Evolutionary conservation across 2,329 filamentous ascomycete species (phyloP).

Genomic region (Sphaceloma murrayae): DNA sequence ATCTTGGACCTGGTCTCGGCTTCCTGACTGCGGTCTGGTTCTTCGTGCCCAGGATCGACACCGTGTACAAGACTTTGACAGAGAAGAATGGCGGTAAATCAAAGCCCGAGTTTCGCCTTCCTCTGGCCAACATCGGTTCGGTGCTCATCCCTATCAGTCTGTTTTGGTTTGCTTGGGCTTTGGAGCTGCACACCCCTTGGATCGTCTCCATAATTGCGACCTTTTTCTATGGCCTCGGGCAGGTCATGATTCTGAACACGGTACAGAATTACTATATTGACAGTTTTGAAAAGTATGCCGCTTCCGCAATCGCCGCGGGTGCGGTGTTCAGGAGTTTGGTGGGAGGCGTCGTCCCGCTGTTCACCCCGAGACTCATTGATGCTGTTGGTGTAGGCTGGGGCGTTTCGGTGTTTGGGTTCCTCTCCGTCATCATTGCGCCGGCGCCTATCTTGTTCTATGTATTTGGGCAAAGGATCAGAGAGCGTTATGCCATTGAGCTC

Average conservation of each 20-base stretch:
- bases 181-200: slow-evolving; percentile 36
- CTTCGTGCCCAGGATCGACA: slow-evolving; percentile 40
- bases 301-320: slow-evolving; percentile 42
- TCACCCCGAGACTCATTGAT: slow-evolving; percentile 37
- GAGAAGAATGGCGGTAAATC: slow-evolving; percentile 33
- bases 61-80: slow-evolving; percentile 38
- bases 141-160: slow-evolving; percentile 36
- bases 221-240: slow-evolving; percentile 44
- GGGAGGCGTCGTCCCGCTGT: slow-evolving; percentile 39
- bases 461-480: slow-evolving; percentile 39
- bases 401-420: slow-evolving; percentile 41
- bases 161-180: slow-evolving; percentile 39
- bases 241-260: slow-evolving; percentile 44
- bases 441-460: slow-evolving; percentile 42
- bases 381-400: slow-evolving; percentile 42
- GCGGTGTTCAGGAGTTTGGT: slow-evolving; percentile 39
- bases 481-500: slow-evolving; percentile 36
- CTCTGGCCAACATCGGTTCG: slow-evolving; percentile 38
- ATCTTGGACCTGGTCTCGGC: slow-evolving; percentile 37
- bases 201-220: slow-evolving; percentile 34
- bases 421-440: slow-evolving; percentile 38
- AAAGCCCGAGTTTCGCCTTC: slow-evolving; percentile 37
- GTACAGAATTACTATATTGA: slow-evolving; percentile 49
- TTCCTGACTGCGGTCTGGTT: slow-evolving; percentile 39
- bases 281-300: slow-evolving; percentile 42